Evolutionary conservation across 495 filamentous ascomycete genomes (phyloP), one percentile per base, ranked within the genome.

Genomic region (Trichodelitschia bisporula): DNA sequence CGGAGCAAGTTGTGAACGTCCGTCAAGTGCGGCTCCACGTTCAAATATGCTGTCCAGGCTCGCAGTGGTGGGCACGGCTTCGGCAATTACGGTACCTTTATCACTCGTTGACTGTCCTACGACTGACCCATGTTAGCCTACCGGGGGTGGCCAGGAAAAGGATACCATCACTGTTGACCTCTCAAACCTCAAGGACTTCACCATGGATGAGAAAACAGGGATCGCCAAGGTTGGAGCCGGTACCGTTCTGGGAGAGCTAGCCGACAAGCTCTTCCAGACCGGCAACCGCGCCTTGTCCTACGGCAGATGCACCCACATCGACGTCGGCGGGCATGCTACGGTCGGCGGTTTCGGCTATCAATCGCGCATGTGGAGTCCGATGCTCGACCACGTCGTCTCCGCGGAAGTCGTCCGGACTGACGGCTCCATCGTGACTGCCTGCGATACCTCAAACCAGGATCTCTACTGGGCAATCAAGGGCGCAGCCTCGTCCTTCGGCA

Each of bases 321-420:
- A 41, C 6, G 40, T 44, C 16, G 44, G 44, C 9, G 44, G 44
- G 8, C 44, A 47, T 25, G 41, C 41, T 5, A 47, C 44, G 8
- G 61, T 64, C 38, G 61, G 61, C 26, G 62, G 62, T 13, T 43
- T 64, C 1, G 62, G 62, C 0, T 58, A 59, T 13, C 54, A 55
- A 35, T 63, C 59, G 3, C 51, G 62, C 29, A 64, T 64, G 59
- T 66, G 61, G 61, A 61, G 62, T 15, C 42, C 51, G 1, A 51
- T 50, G 11, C 44, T 66, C 10, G 62, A 64, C 29, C 59, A 64
- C 19, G 49, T 64, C 19, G 12, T 62, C 18, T 59, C 61, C 35
- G 58, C 57, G 33, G 49, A 43, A 26, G 40, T 46, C 12, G 43
- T 43, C 3, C 33, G 40, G 23, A 40, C 40, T 3, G 39, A 46